Base-by-base conservation (phyloP, 352 stramenopile species). In the Phytophthora sansomeana region DNA sequence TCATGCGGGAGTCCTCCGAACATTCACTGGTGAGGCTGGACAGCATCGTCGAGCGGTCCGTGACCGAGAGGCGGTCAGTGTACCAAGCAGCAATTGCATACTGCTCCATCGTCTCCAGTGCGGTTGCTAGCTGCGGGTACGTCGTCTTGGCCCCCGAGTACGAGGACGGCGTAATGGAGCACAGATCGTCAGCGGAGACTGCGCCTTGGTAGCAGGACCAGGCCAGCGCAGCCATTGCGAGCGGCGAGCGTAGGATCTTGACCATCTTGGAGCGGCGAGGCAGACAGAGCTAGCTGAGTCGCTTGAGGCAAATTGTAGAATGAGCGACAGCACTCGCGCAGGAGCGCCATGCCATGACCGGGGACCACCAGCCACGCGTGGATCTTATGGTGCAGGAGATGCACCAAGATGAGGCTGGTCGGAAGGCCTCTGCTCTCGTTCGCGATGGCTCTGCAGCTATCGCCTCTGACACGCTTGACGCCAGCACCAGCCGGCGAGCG, bases 41-140 rank as follows among this genome's bases (percentile, higher is more conserved):
- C 3, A 70, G 48, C 63, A 80, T 71, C 6, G 53, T 68, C n/a
- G 63, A 69, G 3, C 63, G 61, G 13, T 72, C 68, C 21, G 67
- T 53, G 14, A 67, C 44, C 10, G 55, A 74, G 19, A 66, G 51
- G 36, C 81, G 76, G 50, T 90, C 81, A 19, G 81, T 81, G 66
- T 90, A 90, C 76, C 78, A 89, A 2, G 75, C 78, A 47, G 76
- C 74, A 28, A 83, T 78, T 8, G 76, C 72, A 52, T 84, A 72
- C 21, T 81, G 56, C 41, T 75, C 63, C 8, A 88, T 43, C 19
- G 74, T 74, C 21, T 70, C 48, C 19, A 89, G 26, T 30, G 80
- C 80, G 8, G 39, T 58, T 24, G 60, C 55, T 14, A 82, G 50
- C 11, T 71, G 32, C 16, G 80, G 74, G 39, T 87, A 83, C 8